Evolutionary conservation across 768 basidiomycete genomes (phyloP).

Genomic region (Baorangia bicolor): DNA sequence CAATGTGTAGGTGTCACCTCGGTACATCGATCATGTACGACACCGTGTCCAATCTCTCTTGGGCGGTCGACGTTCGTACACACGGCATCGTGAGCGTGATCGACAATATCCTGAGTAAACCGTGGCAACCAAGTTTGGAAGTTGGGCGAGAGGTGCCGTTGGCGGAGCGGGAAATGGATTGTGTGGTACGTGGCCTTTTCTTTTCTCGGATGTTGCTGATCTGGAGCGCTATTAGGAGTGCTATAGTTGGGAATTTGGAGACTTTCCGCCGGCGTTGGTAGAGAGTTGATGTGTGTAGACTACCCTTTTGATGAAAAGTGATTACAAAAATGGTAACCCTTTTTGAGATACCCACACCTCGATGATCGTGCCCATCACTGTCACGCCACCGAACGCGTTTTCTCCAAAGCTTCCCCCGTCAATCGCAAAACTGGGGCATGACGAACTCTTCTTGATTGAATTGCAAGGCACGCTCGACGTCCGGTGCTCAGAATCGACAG

Average conservation of each 20-base stretch:
- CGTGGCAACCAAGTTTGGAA: constrained; percentile 69
- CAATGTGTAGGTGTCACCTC: constrained; percentile 66
- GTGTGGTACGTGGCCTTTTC: constrained; percentile 52
- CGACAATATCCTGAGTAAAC: constrained; percentile 63
- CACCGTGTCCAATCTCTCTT: constrained; percentile 81
- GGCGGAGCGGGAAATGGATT: constrained; percentile 56
- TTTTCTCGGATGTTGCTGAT: neutral
- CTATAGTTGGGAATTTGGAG: constrained; percentile 68
- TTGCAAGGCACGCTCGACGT: constrained; percentile 82
- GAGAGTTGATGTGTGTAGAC: neutral
- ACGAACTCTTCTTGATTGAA: constrained; percentile 82
- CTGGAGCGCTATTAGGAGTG: constrained; percentile 48
- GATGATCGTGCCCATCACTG: constrained; percentile 68
- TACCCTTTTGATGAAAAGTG: neutral
- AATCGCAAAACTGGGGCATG: constrained; percentile 71
- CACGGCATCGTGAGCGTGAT: constrained; percentile 82
- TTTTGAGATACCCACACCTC: neutral
- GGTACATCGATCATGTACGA: constrained; percentile 89
- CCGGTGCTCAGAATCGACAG: constrained; percentile 48
- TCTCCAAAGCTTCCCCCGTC: constrained; percentile 53
- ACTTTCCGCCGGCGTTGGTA: constrained; percentile 31
- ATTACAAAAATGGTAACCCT: neutral
- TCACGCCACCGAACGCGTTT: constrained; percentile 35
- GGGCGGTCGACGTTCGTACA: constrained; percentile 79
- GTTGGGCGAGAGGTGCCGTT: constrained; percentile 62